phyloP scores from a whole-genome alignment of 257 asterid species.

The Jacaranda mimosifolia region DNA sequence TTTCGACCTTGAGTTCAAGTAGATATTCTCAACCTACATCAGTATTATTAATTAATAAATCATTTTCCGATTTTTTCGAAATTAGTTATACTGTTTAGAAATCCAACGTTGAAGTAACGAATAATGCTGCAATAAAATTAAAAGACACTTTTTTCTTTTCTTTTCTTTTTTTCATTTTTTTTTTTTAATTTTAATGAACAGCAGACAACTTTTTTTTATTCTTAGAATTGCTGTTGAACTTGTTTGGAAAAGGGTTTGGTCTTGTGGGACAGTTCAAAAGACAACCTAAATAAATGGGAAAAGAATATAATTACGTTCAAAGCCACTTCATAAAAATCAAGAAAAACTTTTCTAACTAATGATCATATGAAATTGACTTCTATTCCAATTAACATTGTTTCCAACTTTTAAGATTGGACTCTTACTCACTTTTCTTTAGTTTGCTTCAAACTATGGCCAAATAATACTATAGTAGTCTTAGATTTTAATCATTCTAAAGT shows the following conservation, averaged over 20 bases:
- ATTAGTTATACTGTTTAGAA: neutral
- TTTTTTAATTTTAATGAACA: no score
- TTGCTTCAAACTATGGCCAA: neutral
- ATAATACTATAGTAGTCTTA: no score
- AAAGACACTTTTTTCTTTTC: no score
- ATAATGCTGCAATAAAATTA: neutral
- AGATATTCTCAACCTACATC: no score
- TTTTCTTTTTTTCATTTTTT: no score
- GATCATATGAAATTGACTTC: neutral
- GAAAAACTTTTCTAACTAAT: neutral
- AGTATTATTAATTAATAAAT: no score
- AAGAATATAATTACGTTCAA: neutral
- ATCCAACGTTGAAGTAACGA: neutral
- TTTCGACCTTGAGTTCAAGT: no score
- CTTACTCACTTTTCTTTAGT: neutral
- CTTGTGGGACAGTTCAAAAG: neutral
- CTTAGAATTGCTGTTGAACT: neutral
- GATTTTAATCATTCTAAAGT: no score
- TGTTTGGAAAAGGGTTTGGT: neutral
- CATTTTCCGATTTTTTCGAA: neutral
- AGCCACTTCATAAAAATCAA: neutral
- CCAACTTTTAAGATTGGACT: neutral
- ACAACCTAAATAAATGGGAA: neutral
- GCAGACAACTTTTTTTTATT: neutral
- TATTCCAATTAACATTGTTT: neutral